Conservation (phyloP, 2,329 filamentous ascomycete species). For the Fusarium torreyae region DNA sequence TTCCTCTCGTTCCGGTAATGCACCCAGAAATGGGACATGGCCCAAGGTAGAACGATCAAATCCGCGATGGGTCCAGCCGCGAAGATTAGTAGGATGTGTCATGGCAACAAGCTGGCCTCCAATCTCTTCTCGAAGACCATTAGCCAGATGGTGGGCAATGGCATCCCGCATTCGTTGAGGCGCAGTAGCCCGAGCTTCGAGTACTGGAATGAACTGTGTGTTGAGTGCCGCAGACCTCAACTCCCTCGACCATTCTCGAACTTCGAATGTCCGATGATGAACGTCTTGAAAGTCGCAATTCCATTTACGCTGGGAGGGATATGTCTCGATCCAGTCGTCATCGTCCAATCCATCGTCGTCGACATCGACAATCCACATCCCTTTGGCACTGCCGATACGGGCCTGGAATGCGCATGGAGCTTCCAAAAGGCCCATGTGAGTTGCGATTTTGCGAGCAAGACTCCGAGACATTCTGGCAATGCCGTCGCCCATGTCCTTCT, state of each 20-base stretch:
- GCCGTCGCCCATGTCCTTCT: slow-evolving; percentile 75
- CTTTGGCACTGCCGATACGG: slow-evolving; percentile 81
- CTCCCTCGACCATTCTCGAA: slow-evolving; percentile 61
- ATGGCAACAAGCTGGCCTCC: slow-evolving; percentile 67
- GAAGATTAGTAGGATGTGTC: slow-evolving; percentile 64
- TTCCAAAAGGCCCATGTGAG: slow-evolving; percentile 65
- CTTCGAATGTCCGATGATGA: slow-evolving; percentile 75
- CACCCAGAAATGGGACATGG: slow-evolving; percentile 62
- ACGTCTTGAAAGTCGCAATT: slow-evolving; percentile 62
- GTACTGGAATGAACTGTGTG: slow-evolving; percentile 76
- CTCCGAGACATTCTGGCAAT: slow-evolving; percentile 75
- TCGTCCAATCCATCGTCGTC: slow-evolving; percentile 58
- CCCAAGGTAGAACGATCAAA: slow-evolving; percentile 59
- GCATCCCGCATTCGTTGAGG: slow-evolving; percentile 59
- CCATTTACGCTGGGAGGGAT: slow-evolving; percentile 79
- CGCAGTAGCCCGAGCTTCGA: slow-evolving; percentile 72
- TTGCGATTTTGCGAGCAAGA: slow-evolving; percentile 68
- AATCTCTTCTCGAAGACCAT: slow-evolving; percentile 67
- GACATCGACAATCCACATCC: slow-evolving; percentile 78
- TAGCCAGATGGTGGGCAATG: slow-evolving; percentile 65
- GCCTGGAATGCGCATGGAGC: slow-evolving; percentile 77
- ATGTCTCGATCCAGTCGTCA: slow-evolving; percentile 76
- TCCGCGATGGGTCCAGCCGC: slow-evolving; percentile 67
- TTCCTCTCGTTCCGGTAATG: slow-evolving; percentile 64
- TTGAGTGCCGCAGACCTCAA: slow-evolving; percentile 70